Evolutionary conservation across 805 yeast species (phyloP).

Genomic region (Lipomyces spencermartinsiae): DNA sequence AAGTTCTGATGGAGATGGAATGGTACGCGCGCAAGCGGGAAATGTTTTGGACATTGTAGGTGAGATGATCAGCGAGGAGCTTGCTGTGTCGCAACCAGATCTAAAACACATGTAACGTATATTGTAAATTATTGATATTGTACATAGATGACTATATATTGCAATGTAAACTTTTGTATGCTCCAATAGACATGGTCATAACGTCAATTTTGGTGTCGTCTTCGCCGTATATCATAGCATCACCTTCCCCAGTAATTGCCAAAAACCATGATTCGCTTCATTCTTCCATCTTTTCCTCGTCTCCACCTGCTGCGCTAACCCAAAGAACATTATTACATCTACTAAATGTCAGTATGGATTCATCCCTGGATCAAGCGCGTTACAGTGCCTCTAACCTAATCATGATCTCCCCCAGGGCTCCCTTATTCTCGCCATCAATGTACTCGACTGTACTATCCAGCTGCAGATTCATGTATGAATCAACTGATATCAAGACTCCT

Average conservation of each 20-base stretch:
- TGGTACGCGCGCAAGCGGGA: constrained; percentile 45
- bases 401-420: constrained; percentile 75
- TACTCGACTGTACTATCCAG: constrained; percentile 66
- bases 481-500: constrained; percentile 79
- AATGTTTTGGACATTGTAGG: constrained; percentile 38
- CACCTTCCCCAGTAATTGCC: neutral
- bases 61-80: constrained; percentile 32
- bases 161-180: constrained; percentile 5
- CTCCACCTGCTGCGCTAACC: constrained; percentile 47
- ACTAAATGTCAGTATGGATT: neutral
- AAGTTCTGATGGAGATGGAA: constrained; percentile 44
- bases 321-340: constrained; percentile 91
- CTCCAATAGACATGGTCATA: neutral
- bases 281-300: constrained; percentile 22
- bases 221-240: neutral
- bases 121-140: constrained; percentile 5
- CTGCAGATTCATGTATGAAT: constrained; percentile 90
- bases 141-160: neutral
- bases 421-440: constrained; percentile 56
- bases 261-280: neutral
- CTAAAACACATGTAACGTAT: neutral
- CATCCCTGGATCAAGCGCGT: neutral
- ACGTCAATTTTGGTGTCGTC: neutral
- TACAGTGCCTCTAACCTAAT: constrained; percentile 49
- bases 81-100: constrained; percentile 20